Evolutionary conservation across 345 rosid species (phyloP), one percentile per base, ranked within the genome.

Genomic region (Gynandropsis gynandra): DNA sequence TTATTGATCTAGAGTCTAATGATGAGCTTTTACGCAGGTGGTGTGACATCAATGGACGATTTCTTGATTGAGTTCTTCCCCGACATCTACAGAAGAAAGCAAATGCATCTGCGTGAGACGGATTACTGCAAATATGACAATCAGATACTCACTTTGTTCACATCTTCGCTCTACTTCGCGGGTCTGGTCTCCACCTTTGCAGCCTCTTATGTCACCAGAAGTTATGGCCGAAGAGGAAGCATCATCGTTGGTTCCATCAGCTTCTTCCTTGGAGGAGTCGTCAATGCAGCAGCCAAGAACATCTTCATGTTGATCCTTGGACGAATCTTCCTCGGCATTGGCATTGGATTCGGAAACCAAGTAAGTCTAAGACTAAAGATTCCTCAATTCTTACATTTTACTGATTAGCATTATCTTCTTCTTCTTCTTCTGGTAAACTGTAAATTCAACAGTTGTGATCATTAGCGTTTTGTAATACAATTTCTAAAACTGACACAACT

Each of bases 41-140:
- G 95, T 21, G 98, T 90, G 44, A 90, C 96, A 62, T 87, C 89
- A 53, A 90, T 90, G 98, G 96, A 87, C 42, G 96, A 90, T 76
- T 90, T 90, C 80, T 66, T 90, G 78, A 81, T 57, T 49, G 78
- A 76, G 0, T 83, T 87, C 48, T 87, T 87, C 70, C 96, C 96
- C 0, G 48, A 21, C 8, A 80, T 86, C 47, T 83, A 78, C 65
- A 61, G 55, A 41, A 77, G 90, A 61, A 86, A 90, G 67, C 90
- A 90, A 54, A 55, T 9, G 21, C 82, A 82, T 54, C 68, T 83
- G 8, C 32, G 61, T 0, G 98, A 90, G 71, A 90, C 95, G 10
- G 94, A 90, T 64, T 90, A 90, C 79, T 87, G 95, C 57, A 90
- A 90, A 69, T 87, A 83, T 47, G 98, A 87, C 57, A 74, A 63